Evolutionary conservation across 1,139 yeast genomes (phyloP).

Genomic region (Geotrichum histeridarum): DNA sequence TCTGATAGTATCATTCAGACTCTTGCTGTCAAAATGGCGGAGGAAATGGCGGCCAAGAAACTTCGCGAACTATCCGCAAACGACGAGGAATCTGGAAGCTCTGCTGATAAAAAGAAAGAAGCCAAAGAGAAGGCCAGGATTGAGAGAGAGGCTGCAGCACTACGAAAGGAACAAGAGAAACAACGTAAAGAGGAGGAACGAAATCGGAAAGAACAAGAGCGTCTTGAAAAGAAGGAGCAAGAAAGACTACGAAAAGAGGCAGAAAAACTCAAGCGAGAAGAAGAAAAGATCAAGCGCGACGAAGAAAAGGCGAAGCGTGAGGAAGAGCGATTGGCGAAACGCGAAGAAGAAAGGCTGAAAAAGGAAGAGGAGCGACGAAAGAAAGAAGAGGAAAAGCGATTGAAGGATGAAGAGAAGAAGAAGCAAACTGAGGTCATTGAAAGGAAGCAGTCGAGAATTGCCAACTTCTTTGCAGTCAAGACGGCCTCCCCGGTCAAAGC

Average conservation of each 20-base stretch:
- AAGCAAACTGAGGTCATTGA: conserved; percentile 10
- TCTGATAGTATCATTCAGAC: conserved; percentile 12
- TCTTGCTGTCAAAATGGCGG: conserved; percentile 19
- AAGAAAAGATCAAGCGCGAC: conserved; percentile 2
- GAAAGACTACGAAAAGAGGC: conserved; percentile 1
- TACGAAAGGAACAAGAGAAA: conserved; percentile 3
- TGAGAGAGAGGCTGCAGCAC: conserved; percentile 2
- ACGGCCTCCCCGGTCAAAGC: not conserved
- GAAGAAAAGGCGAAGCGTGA: conserved; percentile 13
- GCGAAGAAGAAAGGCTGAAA: conserved; percentile 13
- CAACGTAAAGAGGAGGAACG: conserved; percentile 14
- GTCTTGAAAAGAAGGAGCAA: conserved; percentile 1
- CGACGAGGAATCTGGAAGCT: not conserved
- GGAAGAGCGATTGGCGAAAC: conserved; percentile 10
- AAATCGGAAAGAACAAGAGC: conserved; percentile 6
- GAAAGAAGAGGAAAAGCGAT: conserved; percentile 11
- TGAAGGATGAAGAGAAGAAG: conserved; percentile 13
- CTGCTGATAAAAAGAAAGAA: not conserved
- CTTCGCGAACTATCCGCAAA: conserved; percentile 5
- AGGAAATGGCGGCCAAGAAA: conserved; percentile 14
- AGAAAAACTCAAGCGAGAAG: conserved; percentile 11
- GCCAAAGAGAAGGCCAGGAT: conserved; percentile 7
- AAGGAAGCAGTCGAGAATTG: conserved; percentile 16
- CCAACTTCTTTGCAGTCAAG: conserved; percentile 17
- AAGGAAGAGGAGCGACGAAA: conserved; percentile 17